phyloP scores from a whole-genome alignment of 140 eudicot species.

The Oenanthe javanica region DNA sequence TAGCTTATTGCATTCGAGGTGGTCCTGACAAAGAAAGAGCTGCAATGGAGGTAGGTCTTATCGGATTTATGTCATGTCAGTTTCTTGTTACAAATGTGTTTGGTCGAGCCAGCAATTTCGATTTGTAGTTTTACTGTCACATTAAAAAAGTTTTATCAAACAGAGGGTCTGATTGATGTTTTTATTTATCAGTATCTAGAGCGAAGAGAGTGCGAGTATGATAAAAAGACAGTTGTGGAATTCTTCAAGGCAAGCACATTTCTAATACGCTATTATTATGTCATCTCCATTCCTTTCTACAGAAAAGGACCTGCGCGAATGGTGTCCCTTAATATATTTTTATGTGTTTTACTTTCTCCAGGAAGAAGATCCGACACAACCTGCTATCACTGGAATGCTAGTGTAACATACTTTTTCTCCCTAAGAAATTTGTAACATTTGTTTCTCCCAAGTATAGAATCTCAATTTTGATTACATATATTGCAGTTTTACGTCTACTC shows the following conservation, averaged over 20 bases:
- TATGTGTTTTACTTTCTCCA: slow-evolving; percentile 14
- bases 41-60: slow-evolving; percentile 65
- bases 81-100: not conserved
- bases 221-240: slow-evolving; percentile 59
- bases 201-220: slow-evolving; percentile 91
- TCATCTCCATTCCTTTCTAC: too few relatives aligned
- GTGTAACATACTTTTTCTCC: slow-evolving; percentile 40
- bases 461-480: not conserved
- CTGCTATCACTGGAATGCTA: slow-evolving; percentile 63
- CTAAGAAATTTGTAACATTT: not conserved
- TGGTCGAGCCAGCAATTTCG: not conserved
- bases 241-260: slow-evolving; percentile 53
- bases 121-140: too few relatives aligned
- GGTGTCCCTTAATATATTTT: not conserved
- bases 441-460: not conserved
- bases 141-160: not conserved
- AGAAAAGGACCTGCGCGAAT: not conserved
- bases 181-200: slow-evolving; percentile 60
- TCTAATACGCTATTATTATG: not conserved
- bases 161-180: not conserved
- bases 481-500: slow-evolving; percentile 89
- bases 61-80: not conserved
- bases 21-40: slow-evolving; percentile 74
- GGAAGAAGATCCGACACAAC: slow-evolving; percentile 53
- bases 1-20: slow-evolving; percentile 82